Evolutionary conservation across 352 stramenopile species (phyloP), one percentile per base, ranked within the genome.

Genomic region (Blastocystis sp.): DNA sequence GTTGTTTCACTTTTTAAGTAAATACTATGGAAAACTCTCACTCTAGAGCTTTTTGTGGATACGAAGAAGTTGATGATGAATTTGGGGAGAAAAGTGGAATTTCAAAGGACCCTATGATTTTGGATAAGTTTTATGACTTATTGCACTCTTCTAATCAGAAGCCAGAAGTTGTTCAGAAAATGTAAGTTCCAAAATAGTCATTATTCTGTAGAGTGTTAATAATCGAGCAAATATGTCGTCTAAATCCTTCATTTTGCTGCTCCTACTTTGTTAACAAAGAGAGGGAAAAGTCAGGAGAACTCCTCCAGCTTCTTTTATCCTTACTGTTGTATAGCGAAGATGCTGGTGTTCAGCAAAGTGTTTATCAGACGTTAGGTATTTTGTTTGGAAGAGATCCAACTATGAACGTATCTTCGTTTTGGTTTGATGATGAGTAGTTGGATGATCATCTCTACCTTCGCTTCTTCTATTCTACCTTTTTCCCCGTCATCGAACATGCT

Each of bases 291-390:
- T 30, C 50, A 7, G n/a, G 26, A 3, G 30, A 13, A 3, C 18
- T 63, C 5, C 41, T 85, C 7, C 13, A 13, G 6, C n/a, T 18
- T 37, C 26, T 85, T 18, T 18, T 68, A 7, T 13, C 7, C 4
- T n/a, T 66, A 2, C 24, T 64, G 26, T 24, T 65, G 50, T n/a
- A n/a, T n/a, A 43, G 16, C 3, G 73, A 47, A 30, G 73, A 65
- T 56, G 30, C 39, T n/a, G 73, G 73, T n/a, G 73, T 66, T 18
- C 73, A 85, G 50, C 47, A 85, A 55, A 85, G 73, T n/a, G 53
- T 64, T 4, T 85, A 53, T 66, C 73, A 85, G 34, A 39, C 34
- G 2, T n/a, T 85, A 39, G 13, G 50, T 8, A n/a, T 37, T 20
- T 55, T 85, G 47, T n/a, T 85, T 11, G 13, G 9, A 16, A 50